Percentiles rank a stretch among this genome's conserved stretches.
Evolutionary conservation across 257 asterid genomes (phyloP).

Genomic region (Cordia subcordata): DNA sequence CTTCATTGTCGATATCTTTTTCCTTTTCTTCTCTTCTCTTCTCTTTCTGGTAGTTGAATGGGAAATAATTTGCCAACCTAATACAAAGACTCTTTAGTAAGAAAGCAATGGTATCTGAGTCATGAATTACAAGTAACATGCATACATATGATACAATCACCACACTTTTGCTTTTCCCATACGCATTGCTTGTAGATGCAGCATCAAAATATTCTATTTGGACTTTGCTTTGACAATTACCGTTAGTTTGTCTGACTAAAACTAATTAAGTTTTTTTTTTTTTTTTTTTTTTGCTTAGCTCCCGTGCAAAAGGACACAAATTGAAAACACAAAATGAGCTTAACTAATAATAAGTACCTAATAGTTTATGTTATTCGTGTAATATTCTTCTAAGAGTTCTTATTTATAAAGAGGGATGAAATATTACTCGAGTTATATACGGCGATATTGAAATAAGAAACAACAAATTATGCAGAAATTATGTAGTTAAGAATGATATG

Average conservation of each 20-base stretch:
- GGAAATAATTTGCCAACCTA: background rate
- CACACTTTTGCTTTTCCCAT: conserved; percentile 33
- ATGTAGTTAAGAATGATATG: too few species aligned
- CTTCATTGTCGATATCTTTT: too few species aligned
- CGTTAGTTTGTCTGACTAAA: background rate
- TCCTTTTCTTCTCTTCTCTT: background rate
- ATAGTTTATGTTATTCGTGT: too few species aligned
- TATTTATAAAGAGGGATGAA: too few species aligned
- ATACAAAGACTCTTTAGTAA: background rate
- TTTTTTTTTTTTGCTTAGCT: too few species aligned
- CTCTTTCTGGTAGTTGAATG: background rate
- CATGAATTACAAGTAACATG: conserved; percentile 1
- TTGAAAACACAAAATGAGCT: conserved; percentile 16
- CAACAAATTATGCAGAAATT: too few species aligned
- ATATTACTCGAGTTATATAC: too few species aligned
- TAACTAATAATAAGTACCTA: too few species aligned
- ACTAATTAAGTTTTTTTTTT: too few species aligned
- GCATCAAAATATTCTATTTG: conserved; percentile 41
- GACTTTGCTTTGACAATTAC: conserved; percentile 32
- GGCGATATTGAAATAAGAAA: too few species aligned
- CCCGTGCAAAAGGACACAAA: background rate
- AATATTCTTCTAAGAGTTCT: too few species aligned
- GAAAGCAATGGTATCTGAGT: background rate
- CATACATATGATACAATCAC: background rate
- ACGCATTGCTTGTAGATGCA: conserved; percentile 35